A percentile compares a stretch with the other conserved stretches of the same genome.
phyloP scores from a whole-genome alignment of 768 basidiomycete genomes.

The Leccinum rimulosum region DNA sequence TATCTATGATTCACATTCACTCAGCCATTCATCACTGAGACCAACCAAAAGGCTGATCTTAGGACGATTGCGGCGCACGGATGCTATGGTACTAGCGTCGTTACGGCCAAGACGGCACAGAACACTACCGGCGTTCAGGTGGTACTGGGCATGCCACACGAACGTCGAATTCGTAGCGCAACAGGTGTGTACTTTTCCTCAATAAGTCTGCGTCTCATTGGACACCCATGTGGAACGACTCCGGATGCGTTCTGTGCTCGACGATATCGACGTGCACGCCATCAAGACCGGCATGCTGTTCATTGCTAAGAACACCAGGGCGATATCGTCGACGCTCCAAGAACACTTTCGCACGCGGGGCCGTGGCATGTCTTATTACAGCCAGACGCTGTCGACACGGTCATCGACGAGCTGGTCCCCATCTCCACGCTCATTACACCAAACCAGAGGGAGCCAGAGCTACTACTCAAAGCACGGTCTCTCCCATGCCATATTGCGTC shows the following conservation, averaged over 20 bases:
- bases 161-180: slow-evolving; percentile 38
- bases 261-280: slow-evolving; percentile 66
- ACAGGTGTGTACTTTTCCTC: too few relatives aligned
- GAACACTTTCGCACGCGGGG: slow-evolving; percentile 32
- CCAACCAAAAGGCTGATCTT: slow-evolving; percentile 30
- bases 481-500: slow-evolving; percentile 35
- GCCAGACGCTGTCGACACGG: slow-evolving; percentile 53
- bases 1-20: too few relatives aligned
- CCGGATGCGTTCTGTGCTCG: slow-evolving; percentile 60
- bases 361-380: slow-evolving; percentile 35
- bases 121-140: slow-evolving; percentile 84
- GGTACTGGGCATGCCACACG: slow-evolving; percentile 62
- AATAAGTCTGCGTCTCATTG: neutral
- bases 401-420: slow-evolving; percentile 68
- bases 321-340: slow-evolving; percentile 52
- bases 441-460: slow-evolving; percentile 77
- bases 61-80: slow-evolving; percentile 77
- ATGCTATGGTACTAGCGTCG: slow-evolving; percentile 77
- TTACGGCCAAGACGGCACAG: slow-evolving; percentile 88
- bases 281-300: slow-evolving; percentile 93
- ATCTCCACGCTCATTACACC: slow-evolving; percentile 76
- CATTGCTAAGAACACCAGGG: slow-evolving; percentile 39
- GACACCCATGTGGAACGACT: neutral
- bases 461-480: slow-evolving; percentile 49
- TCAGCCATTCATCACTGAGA: too few relatives aligned